Evolutionary conservation across 2,329 filamentous ascomycete genomes (phyloP).

Genomic region (Beauveria rudraprayagi): DNA sequence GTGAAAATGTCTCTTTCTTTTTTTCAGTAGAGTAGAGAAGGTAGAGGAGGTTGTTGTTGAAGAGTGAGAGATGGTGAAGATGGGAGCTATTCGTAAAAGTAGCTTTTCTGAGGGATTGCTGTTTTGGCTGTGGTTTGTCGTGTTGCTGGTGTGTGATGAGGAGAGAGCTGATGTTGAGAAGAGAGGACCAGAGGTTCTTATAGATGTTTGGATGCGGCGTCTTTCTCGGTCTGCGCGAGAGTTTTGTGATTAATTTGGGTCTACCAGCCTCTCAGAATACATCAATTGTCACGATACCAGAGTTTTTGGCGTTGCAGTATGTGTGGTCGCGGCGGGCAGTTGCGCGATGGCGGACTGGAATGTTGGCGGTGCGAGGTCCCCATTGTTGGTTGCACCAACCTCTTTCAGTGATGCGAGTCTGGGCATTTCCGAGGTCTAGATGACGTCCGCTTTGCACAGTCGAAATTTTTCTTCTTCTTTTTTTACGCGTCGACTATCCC

Average conservation of each 20-base stretch:
- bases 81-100: not conserved
- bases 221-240: not conserved
- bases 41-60: no score
- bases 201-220: not conserved
- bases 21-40: not conserved
- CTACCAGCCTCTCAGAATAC: not conserved
- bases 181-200: not conserved
- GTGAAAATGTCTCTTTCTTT: not conserved
- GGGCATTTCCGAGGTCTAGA: not conserved
- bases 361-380: not conserved
- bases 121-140: not conserved
- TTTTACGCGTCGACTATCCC: no score
- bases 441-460: not conserved
- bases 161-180: not conserved
- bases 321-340: not conserved
- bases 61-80: not conserved
- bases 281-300: not conserved
- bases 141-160: not conserved
- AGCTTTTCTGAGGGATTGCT: not conserved
- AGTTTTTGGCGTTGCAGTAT: not conserved
- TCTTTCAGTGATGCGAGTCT: not conserved
- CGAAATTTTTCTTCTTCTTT: not conserved
- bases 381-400: constrained; percentile 7
- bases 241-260: not conserved
- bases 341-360: not conserved